Percentiles rank a stretch among this genome's conserved stretches.
phyloP scores from a whole-genome alignment of 1,139 yeast species.

The Chernovozyma aurita region DNA sequence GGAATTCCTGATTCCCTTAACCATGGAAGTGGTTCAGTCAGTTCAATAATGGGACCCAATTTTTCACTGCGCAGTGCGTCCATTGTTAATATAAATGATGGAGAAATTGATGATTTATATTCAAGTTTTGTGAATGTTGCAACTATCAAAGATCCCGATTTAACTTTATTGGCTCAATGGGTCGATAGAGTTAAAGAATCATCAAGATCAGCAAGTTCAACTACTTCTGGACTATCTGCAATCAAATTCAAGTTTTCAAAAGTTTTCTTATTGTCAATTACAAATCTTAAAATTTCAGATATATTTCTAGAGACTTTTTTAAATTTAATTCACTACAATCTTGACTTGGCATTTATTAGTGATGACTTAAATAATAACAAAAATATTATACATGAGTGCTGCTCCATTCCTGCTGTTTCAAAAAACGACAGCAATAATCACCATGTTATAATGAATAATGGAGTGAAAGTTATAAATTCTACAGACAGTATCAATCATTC shows the following conservation, averaged over 20 bases:
- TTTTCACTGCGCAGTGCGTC: conserved; percentile 10
- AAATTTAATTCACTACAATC: conserved; percentile 35
- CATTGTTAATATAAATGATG: conserved; percentile 19
- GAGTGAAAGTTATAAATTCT: conserved; percentile 40
- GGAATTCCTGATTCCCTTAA: neutral
- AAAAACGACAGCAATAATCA: conserved; percentile 23
- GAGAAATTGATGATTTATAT: conserved; percentile 60
- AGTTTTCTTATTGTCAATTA: conserved; percentile 59
- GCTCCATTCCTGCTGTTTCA: conserved; percentile 37
- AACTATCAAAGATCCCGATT: conserved; percentile 41
- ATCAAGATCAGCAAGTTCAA: conserved; percentile 14
- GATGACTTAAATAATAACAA: conserved; percentile 41
- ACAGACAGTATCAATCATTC: conserved; percentile 42
- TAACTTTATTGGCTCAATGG: conserved; percentile 46
- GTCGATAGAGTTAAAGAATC: conserved; percentile 41
- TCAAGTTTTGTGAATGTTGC: conserved; percentile 63
- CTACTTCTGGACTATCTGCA: conserved; percentile 15
- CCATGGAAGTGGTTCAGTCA: neutral
- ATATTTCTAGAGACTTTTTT: conserved; percentile 43
- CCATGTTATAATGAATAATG: conserved; percentile 39
- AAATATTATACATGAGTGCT: conserved; percentile 42
- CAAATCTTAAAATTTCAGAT: conserved; percentile 49
- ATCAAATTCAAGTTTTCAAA: conserved; percentile 48
- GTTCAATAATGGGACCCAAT: conserved; percentile 4
- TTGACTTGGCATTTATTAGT: conserved; percentile 35